phyloP scores from a whole-genome alignment of 805 yeast species.

The Zygotorulaspora chibaensis region DNA sequence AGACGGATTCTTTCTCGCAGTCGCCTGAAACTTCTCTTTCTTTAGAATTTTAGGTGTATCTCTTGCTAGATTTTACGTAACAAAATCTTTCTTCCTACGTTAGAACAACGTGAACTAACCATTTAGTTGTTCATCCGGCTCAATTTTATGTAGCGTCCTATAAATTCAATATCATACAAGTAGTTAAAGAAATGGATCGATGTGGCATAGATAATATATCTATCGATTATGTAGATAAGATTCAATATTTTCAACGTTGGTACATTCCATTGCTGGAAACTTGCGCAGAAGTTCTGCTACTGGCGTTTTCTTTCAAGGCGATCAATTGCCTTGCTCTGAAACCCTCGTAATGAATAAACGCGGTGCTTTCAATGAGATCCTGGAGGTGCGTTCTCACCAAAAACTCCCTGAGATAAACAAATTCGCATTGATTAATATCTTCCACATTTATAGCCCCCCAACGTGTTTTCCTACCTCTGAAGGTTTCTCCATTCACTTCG shows the following conservation, averaged over 20 bases:
- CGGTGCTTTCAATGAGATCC: conserved; percentile 90
- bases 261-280: conserved; percentile 25
- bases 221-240: background rate
- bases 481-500: conserved; percentile 68
- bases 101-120: no score
- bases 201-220: no score
- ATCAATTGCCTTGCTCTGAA: conserved; percentile 92
- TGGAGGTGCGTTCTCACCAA: conserved; percentile 93
- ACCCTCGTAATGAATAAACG: conserved; percentile 82
- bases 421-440: conserved; percentile 93
- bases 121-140: no score
- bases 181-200: no score
- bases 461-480: conserved; percentile 86
- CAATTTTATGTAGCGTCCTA: no score
- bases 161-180: no score
- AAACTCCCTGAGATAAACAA: conserved; percentile 88
- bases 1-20: no score
- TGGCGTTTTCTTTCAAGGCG: conserved; percentile 87
- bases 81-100: no score
- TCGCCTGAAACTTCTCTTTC: no score
- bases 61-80: no score
- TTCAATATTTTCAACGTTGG: conserved; percentile 15
- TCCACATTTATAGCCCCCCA: conserved; percentile 95
- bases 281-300: conserved; percentile 37
- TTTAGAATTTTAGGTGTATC: no score